Conservation (phyloP, 495 filamentous ascomycete genomes). For the Penicillium mononematosum region DNA sequence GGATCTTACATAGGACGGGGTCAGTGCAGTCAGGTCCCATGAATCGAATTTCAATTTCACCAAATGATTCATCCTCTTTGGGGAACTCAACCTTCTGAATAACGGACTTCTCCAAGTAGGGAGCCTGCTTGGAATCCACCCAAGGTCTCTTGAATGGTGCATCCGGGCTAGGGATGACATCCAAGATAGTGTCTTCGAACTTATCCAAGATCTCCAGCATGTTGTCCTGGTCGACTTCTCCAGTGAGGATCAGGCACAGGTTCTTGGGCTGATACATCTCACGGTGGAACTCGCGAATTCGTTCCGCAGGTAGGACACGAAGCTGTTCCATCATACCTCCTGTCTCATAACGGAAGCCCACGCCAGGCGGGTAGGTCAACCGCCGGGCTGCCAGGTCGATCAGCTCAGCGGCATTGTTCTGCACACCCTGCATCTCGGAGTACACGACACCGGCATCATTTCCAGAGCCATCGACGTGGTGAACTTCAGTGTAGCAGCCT, state of each 20-base stretch:
- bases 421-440: constrained; percentile 96
- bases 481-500: constrained; percentile 91
- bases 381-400: constrained; percentile 78
- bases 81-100: constrained; percentile 85
- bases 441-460: constrained; percentile 98
- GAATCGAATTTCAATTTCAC: constrained; percentile 80
- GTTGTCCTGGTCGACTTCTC: constrained; percentile 80
- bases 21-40: constrained; percentile 80
- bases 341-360: constrained; percentile 95
- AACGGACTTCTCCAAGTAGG: constrained; percentile 63
- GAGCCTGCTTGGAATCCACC: constrained; percentile 79
- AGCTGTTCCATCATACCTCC: constrained; percentile 94
- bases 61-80: constrained; percentile 91
- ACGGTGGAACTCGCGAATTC: constrained; percentile 87
- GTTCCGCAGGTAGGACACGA: constrained; percentile 77
- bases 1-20: constrained; percentile 47
- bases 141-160: constrained; percentile 85
- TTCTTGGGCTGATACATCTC: constrained; percentile 99
- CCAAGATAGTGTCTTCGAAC: constrained; percentile 84
- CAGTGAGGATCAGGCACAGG: constrained; percentile 82
- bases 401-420: constrained; percentile 77
- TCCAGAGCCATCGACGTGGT: constrained; percentile 88
- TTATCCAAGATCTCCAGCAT: constrained; percentile 77
- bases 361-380: constrained; percentile 80
- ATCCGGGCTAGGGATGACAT: constrained; percentile 70